Base-by-base conservation (phyloP, 495 filamentous ascomycete genomes). In the Evansstolkia leycettana region DNA sequence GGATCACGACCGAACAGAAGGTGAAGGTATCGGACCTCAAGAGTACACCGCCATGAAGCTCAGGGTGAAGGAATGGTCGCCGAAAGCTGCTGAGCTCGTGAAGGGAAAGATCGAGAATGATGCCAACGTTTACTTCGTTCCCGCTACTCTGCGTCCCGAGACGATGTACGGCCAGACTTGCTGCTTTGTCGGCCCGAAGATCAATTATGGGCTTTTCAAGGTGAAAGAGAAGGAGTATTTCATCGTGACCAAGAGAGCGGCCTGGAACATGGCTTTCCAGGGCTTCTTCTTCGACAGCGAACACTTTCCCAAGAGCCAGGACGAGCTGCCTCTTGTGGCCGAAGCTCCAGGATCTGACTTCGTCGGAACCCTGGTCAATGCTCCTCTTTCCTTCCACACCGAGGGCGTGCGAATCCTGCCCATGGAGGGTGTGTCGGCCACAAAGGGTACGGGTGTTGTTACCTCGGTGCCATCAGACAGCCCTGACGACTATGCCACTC, bases 81-180 rank as follows among this genome's bases (percentile, higher is more conserved):
- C 82, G 7, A 67, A 78, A 40, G 67, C 80, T 5, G 75, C 72
- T 31, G 73, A 80, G 38, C 60, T 70, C 19, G 55, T 98, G 23
- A 67, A 75, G 45, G 80, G 76, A 31, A 86, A 86, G 59, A 64
- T 95, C n/a, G 81, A 88, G 20, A 72, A 78, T 5, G 75, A 69
- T 42, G 81, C 83, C 16, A 82, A 84, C 37, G 81, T 95, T 17
- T 94, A 78, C 57, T 81, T 98, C 43, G 75, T 93, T 26, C 81
- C 90, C 2, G 90, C 90, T 15, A 95, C 90, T 39, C 70, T 98
- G 39, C 74, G 90, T 45, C 84, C 90, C 13, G 90, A 98, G 65
- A 98, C 90, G 12, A 95, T 98, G 89, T 95, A 95, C 48, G 90
- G 90, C 17, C 90, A 98, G 57, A 88, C 76, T 1, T 90, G 85